Evolutionary conservation across 1,284 basidiomycete genomes (phyloP), one percentile per base, ranked within the genome.

Genomic region (Fomitopsis schrenkii): DNA sequence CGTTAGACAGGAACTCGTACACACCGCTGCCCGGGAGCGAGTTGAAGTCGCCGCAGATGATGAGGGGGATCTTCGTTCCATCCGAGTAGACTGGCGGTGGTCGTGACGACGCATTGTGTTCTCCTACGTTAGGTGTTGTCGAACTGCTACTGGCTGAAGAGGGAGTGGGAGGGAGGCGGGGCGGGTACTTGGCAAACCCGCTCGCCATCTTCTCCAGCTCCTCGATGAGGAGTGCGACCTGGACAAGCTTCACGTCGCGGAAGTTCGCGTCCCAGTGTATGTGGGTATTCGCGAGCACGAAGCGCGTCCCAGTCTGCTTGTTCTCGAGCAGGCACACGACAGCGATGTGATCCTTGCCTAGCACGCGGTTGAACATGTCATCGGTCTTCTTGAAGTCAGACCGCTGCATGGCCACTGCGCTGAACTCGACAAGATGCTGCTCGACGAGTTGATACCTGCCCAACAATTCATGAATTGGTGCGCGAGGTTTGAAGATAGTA

Each of bases 331-430:
- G 82, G 65, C 90, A 90, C 55, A 97, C 82, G 64, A 96, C 87
- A 42, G 94, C 95, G 66, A 99, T 94, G 73, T 98, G 90, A 77
- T 98, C 97, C 74, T 96, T 95, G 65, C 92, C 93, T 73, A 98
- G 87, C 62, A 99, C 95, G 58, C 97, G 93, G 74, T 98, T 98
- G 84, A 98, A 99, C 95, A 99, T 97, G 78, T 98, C 97, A 72
- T 99, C 95, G 5, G 96, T 97, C 81, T 95, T 97, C 78, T 97
- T 95, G 79, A 98, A 97, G 74, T 99, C 97, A 48, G 90, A 85
- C 57, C 95, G 89, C 71, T 95, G 91, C 83, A 98, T 92, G 7
- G 96, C 96, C 63, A 96, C 84, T 61, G 94, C 87, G 75, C 91
- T 94, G 79, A 97, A 99, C 75, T 99, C 97, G 73, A 99, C 85